Base-by-base conservation (phyloP, 306 rosid species). In the Begonia fuchsioides region DNA sequence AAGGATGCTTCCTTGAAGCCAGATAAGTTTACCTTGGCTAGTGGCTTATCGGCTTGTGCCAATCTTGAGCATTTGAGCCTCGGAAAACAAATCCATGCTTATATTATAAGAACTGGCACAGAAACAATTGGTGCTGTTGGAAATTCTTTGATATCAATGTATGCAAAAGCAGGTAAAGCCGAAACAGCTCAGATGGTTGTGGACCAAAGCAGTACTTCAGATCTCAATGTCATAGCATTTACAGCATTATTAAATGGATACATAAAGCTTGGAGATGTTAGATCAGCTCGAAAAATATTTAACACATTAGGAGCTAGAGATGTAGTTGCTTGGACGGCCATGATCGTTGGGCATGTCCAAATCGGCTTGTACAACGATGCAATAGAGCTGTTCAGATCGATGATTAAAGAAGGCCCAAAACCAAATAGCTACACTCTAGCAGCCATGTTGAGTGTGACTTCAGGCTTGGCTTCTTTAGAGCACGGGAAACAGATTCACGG, bases 401-500 rank as follows among this genome's bases (percentile, higher is more conserved):
- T 83, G 96, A 48, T 72, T 58, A 59, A 10, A 38, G 73, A 73
- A 63, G 94, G 96, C 50, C 75, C 86, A 44, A 70, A 60, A 73
- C 96, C 88, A 45, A 87, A 87, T 73, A 72, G 51, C 58, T 81
- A 72, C 64, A 80, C 94, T 11, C 54, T 87, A 39, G 93, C 96
- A 13, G 70, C 86, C 11, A 60, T 88, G 54, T 68, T 78, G 62
- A 80, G 94, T 50, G 80, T 74, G 64, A 48, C 70, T 70, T 83
- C 94, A 45, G 75, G 60, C 68, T 67, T 75, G 76, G 88, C 93
- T 54, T 74, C 75, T 65, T 51, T 83, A 51, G 80, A 76, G 56
- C 82, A 73, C 49, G 96, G 96, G 26, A 87, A 76, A 73, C 93
- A 88, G 73, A 75, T 88, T 58, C 95, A 83, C 35, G 81, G 78